Evolutionary conservation across 1,284 basidiomycete genomes (phyloP).

Genomic region (Clitocybe nebularis): DNA sequence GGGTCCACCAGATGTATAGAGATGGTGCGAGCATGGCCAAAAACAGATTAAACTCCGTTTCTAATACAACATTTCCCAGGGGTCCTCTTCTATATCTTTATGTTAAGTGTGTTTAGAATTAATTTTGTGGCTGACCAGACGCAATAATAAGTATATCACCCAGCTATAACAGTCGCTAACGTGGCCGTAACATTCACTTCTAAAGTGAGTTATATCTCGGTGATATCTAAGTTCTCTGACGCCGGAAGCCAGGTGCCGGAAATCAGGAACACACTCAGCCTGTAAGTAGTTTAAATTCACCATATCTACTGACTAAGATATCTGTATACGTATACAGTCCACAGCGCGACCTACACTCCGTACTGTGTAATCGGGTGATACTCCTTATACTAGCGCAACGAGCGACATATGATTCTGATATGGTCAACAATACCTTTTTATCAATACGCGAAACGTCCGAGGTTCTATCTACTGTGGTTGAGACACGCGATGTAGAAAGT

Average conservation of each 20-base stretch:
- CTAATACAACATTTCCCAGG: neutral
- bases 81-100: neutral
- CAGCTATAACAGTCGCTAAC: neutral
- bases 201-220: neutral
- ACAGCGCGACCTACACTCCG: neutral
- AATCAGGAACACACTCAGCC: conserved; percentile 31
- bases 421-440: neutral
- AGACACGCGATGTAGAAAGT: neutral
- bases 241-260: neutral
- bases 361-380: neutral
- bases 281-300: conserved; percentile 22
- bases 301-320: too few species aligned
- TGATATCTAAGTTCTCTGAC: neutral
- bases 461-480: neutral
- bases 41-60: too few species aligned
- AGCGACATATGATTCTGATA: neutral
- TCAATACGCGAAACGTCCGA: neutral
- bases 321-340: neutral
- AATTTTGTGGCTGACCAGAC: neutral
- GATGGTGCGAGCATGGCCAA: too few species aligned
- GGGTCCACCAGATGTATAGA: conserved; percentile 36
- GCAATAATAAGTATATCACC: neutral
- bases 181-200: neutral
- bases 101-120: neutral
- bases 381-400: neutral